Base-by-base conservation (phyloP, 176 grass and related monocot species). In the Musa troglodytarum region DNA sequence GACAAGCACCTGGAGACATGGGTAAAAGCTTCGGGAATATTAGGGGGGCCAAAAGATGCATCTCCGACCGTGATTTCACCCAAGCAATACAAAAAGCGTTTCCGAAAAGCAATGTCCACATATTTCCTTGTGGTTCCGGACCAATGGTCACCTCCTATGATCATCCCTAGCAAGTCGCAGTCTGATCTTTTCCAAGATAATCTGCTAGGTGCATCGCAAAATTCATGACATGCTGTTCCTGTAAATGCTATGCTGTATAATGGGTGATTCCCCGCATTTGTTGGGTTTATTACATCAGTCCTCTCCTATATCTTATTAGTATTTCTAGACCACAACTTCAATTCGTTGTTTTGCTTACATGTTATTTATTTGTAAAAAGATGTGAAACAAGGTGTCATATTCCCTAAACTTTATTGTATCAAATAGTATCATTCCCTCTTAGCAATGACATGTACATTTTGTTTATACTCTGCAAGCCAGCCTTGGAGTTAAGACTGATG, bases 1-100 rank as follows among this genome's bases (percentile, higher is more conserved):
- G 94, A 98, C 86, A 98, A 98, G 84, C 95, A 98, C 76, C 88
- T 98, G 1, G 95, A 98, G 77, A 98, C 95, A 66, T 98, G 95
- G 95, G 90, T 92, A 50, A 98, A 98, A 80, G 88, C 95, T 43
- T 75, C 88, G 69, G 90, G 95, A 65, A 87, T 98, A 69, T 82
- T 98, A 25, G 90, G 95, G 16, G 90, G 95, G 2, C 82, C 86
- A 9, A 94, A 87, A 66, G 93, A 93, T 73, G 78, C 80, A 19
- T 65, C 88, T 23, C 95, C 95, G 49, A 98, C 95, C 17, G 95
- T 98, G 43, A 76, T 98, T 85, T 98, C 95, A 29, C 95, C 95
- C 22, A 93, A 84, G 86, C 88, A 91, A 65, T 98, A 98, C 78
- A 98, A 98, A 78, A 98, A 91, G 63, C 86, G 95, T 69, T 98